Conservation (phyloP, 495 filamentous ascomycete species). For the Talaromyces ruber region DNA sequence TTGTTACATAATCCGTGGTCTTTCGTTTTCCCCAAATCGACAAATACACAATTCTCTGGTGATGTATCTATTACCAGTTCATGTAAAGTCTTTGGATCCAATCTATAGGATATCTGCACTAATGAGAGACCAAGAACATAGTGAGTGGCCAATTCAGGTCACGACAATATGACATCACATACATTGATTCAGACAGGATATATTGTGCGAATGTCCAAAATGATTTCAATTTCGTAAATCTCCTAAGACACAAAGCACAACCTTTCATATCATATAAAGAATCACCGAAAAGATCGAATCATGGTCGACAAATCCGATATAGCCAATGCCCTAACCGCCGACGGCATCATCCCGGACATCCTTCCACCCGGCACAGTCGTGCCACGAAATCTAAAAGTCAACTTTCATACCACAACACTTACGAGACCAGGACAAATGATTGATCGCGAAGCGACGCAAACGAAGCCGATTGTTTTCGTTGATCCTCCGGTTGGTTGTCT, state of each 20-base stretch:
- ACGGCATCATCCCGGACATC: constrained; percentile 7
- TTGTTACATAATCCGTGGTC: too few species aligned
- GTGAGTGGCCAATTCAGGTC: not conserved
- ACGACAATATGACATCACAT: constrained; percentile 1
- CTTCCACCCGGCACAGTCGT: constrained; percentile 1
- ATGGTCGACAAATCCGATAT: constrained; percentile 6
- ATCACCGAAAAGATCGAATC: too few species aligned
- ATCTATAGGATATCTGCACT: not conserved
- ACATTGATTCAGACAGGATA: not conserved
- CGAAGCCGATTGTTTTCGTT: constrained; percentile 3
- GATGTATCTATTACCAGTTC: too few species aligned
- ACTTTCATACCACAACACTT: not conserved
- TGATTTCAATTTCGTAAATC: not conserved
- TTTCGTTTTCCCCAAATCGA: too few species aligned
- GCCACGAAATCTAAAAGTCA: not conserved
- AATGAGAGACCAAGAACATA: too few species aligned
- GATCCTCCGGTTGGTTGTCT: constrained; percentile 5
- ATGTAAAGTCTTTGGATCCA: too few species aligned
- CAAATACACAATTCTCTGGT: too few species aligned
- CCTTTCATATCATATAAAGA: too few species aligned
- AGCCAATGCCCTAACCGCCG: not conserved
- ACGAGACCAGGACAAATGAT: constrained; percentile 3
- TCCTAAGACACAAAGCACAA: too few species aligned
- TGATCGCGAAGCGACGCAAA: constrained; percentile 2
- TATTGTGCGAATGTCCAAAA: not conserved